phyloP scores from a whole-genome alignment of 345 rosid species.

The Salix brachista region DNA sequence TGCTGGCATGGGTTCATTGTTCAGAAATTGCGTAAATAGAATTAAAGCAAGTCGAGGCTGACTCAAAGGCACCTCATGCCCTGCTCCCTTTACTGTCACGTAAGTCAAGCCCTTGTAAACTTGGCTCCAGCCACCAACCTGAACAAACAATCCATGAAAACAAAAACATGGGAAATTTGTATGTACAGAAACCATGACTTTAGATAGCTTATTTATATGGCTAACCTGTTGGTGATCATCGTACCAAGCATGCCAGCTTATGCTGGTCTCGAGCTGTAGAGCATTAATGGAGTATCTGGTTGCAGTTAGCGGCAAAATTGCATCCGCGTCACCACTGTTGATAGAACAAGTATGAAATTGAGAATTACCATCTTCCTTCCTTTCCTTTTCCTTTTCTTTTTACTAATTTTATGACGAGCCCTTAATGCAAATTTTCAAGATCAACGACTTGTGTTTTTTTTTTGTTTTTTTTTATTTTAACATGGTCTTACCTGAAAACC shows the following conservation, averaged over 20 bases:
- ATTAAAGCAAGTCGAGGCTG: constrained; percentile 44
- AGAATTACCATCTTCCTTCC: too few relatives aligned
- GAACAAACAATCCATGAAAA: not conserved
- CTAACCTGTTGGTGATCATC: constrained; percentile 34
- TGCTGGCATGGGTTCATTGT: constrained; percentile 30
- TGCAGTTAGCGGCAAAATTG: constrained; percentile 54
- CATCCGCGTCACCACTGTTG: constrained; percentile 61
- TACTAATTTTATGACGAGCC: not conserved
- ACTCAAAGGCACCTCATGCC: constrained; percentile 59
- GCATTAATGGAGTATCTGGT: constrained; percentile 50
- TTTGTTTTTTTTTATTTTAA: not conserved
- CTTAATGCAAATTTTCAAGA: not conserved
- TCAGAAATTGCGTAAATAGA: constrained; percentile 43
- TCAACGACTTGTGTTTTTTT: not conserved
- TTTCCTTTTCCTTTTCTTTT: not conserved
- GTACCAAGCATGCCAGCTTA: constrained; percentile 58
- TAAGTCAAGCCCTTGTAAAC: constrained; percentile 47
- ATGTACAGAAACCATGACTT: not conserved
- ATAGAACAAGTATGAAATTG: not conserved
- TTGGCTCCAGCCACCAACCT: constrained; percentile 71
- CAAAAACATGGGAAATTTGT: not conserved
- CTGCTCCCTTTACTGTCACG: constrained; percentile 59
- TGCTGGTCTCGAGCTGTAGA: constrained; percentile 31
- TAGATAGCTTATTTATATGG: too few relatives aligned
- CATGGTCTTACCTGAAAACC: constrained; percentile 59